These are phyloP conservation scores for Annulohypoxylon nitens DNA, from an alignment of 495 filamentous ascomycete species.

Conservation along the genomic window DNA sequence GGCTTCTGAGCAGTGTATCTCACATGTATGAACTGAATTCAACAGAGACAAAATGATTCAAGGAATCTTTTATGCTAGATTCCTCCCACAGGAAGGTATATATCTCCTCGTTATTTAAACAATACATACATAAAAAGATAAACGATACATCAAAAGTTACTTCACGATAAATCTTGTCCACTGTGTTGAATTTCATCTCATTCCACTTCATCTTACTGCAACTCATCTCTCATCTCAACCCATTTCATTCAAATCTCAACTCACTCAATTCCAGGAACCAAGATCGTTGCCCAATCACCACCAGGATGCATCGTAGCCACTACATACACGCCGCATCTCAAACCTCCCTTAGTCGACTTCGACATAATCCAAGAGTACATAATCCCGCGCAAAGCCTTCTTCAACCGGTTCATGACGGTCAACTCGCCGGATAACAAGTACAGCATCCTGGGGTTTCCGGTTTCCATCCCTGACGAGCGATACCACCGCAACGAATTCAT, in stretches of 20 bases:
- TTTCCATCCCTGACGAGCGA: constrained; percentile 79
- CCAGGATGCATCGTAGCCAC: constrained; percentile 75
- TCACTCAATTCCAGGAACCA: constrained; percentile 71
- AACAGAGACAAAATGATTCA: constrained; percentile 75
- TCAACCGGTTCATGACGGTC: constrained; percentile 86
- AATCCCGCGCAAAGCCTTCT: constrained; percentile 92
- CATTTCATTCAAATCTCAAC: constrained; percentile 7
- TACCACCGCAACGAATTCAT: constrained; percentile 96
- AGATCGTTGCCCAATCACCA: constrained; percentile 79
- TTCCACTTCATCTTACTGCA: neutral
- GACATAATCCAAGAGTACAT: constrained; percentile 86
- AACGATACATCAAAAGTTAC: neutral
- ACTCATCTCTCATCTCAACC: neutral
- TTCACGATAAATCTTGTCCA: neutral
- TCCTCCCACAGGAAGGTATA: constrained; percentile 88
- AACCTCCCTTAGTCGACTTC: constrained; percentile 82
- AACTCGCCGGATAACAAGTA: constrained; percentile 76
- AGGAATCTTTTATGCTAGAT: constrained; percentile 94
- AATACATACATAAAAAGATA: neutral
- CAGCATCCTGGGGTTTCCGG: constrained; percentile 87
- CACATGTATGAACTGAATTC: neutral
- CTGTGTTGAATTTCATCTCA: neutral
- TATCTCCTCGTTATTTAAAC: neutral
- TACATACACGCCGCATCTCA: constrained; percentile 62
- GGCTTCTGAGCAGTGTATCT: neutral